Evolutionary conservation across 1,139 yeast genomes (phyloP).

Genomic region (Hyphopichia wangnamkhiaoensis): DNA sequence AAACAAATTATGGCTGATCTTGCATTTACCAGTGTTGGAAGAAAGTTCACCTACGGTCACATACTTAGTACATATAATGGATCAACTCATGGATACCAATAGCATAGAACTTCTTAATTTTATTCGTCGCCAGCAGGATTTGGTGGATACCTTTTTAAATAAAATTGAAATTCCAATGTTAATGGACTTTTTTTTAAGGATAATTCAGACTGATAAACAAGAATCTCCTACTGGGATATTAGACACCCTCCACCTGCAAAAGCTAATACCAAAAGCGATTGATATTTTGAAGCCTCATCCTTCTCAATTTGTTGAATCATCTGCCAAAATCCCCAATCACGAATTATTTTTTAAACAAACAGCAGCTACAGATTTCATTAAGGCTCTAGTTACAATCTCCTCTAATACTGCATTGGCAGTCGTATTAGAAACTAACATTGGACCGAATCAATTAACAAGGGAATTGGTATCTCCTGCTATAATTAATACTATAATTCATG

Average conservation of each 20-base stretch:
- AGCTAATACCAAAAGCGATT: constrained; percentile 52
- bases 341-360: constrained; percentile 68
- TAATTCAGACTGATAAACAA: constrained; percentile 66
- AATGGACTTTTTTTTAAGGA: constrained; percentile 56
- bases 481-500: constrained; percentile 38
- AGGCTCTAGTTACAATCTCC: constrained; percentile 89
- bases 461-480: constrained; percentile 44
- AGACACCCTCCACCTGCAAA: constrained; percentile 51
- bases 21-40: constrained; percentile 35
- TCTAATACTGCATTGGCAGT: constrained; percentile 61
- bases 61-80: constrained; percentile 44
- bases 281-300: constrained; percentile 50
- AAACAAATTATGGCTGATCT: constrained; percentile 44
- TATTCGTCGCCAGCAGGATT: constrained; percentile 48
- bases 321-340: constrained; percentile 29
- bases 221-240: constrained; percentile 66
- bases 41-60: constrained; percentile 45
- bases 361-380: constrained; percentile 92
- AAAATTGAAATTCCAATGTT: constrained; percentile 62
- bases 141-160: constrained; percentile 55
- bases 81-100: constrained; percentile 49
- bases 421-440: constrained; percentile 49
- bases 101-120: constrained; percentile 53
- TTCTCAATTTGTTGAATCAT: constrained; percentile 27
- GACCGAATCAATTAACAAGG: constrained; percentile 47